phyloP scores from a whole-genome alignment of 352 stramenopile genomes.

The Phytophthora tubulina region DNA sequence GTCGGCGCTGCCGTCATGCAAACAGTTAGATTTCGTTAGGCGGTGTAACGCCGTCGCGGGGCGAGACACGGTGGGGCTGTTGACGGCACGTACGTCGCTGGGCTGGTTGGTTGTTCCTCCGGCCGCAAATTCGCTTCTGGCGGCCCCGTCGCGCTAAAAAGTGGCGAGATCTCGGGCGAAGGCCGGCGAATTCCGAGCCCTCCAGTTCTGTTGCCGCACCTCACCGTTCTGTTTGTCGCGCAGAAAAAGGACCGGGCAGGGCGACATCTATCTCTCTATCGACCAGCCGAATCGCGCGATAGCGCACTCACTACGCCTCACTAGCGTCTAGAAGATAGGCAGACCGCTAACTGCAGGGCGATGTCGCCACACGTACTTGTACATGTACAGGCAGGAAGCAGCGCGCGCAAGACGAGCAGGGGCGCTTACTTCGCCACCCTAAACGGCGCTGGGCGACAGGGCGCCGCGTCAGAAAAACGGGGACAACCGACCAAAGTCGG shows the following conservation, averaged over 20 bases:
- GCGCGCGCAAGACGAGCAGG: too few relatives aligned
- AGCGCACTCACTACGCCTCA: neutral
- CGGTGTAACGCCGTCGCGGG: neutral
- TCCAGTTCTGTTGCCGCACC: conserved; percentile 7
- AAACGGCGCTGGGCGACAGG: conserved; percentile 14
- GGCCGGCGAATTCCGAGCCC: conserved; percentile 23
- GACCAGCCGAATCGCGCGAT: neutral
- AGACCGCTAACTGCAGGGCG: too few relatives aligned
- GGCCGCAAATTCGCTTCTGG: conserved; percentile 46
- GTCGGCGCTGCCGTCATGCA: conserved; percentile 1
- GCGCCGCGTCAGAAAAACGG: conserved; percentile 18
- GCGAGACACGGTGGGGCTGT: conserved; percentile 23
- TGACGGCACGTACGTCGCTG: conserved; percentile 13
- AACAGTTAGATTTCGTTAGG: conserved; percentile 16
- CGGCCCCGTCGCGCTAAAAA: neutral
- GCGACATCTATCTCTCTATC: conserved; percentile 8
- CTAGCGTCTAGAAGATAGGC: too few relatives aligned
- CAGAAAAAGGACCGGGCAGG: conserved; percentile 14
- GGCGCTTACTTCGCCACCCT: too few relatives aligned
- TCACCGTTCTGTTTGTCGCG: neutral
- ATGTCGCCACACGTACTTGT: too few relatives aligned
- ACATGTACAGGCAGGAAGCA: too few relatives aligned
- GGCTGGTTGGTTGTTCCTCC: conserved; percentile 43
- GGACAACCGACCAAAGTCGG: conserved; percentile 35
- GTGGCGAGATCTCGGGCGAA: conserved; percentile 18